phyloP scores from a whole-genome alignment of 345 rosid species.

The Brassica incana region DNA sequence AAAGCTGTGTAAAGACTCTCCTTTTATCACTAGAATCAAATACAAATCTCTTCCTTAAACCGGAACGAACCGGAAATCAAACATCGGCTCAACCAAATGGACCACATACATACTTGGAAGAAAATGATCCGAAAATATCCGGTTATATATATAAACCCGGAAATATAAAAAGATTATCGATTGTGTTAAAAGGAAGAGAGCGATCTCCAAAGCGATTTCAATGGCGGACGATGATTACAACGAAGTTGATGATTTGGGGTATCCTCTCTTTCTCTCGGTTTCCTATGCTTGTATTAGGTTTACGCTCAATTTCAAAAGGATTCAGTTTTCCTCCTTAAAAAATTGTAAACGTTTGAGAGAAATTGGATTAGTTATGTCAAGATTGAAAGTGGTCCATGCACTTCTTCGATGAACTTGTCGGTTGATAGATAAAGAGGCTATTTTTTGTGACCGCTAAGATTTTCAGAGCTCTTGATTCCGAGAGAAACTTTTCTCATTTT shows the following conservation, averaged over 20 bases:
- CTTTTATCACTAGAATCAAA: too few relatives aligned
- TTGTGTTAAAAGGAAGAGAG: neutral
- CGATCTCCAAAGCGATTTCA: conserved; percentile 14
- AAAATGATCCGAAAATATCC: neutral
- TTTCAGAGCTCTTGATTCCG: neutral
- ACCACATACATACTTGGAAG: neutral
- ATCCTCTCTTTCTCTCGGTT: neutral
- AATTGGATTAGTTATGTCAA: neutral
- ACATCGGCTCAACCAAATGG: neutral
- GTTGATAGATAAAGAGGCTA: neutral
- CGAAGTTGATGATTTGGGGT: conserved; percentile 75
- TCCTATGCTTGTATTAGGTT: neutral
- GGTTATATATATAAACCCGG: neutral
- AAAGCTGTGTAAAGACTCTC: too few relatives aligned
- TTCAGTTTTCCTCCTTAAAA: neutral
- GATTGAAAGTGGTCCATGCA: neutral
- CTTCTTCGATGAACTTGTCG: neutral
- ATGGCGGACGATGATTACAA: conserved; percentile 85
- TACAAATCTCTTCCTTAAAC: neutral
- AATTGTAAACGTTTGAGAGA: neutral
- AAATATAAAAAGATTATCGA: conserved; percentile 1
- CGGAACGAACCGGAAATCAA: conserved; percentile 1
- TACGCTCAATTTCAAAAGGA: neutral
- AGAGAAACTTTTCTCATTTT: neutral
- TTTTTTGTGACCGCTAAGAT: neutral